A percentile compares a stretch with the other conserved stretches of the same genome.
Conservation (phyloP, 306 rosid species). For the Cicer bijugum region DNA sequence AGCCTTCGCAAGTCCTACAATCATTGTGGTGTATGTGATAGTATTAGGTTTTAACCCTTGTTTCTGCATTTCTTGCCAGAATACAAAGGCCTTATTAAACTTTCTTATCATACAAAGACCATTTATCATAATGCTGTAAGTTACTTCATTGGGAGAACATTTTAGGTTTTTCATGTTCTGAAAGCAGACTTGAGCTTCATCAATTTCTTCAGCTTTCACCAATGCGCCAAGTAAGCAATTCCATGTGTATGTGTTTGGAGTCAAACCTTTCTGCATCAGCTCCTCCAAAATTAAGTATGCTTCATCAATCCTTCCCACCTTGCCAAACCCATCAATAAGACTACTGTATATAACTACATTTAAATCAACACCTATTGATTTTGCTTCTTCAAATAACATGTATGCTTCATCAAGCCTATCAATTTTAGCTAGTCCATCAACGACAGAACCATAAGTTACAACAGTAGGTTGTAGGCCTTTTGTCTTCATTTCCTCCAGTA, state of each 20-base stretch:
- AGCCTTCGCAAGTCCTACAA: slow-evolving; percentile 82
- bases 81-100: slow-evolving; percentile 92
- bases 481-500: slow-evolving; percentile 88
- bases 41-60: slow-evolving; percentile 78
- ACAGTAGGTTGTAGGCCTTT: slow-evolving; percentile 83
- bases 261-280: slow-evolving; percentile 84
- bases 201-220: slow-evolving; percentile 89
- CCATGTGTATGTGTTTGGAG: slow-evolving; percentile 84
- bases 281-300: slow-evolving; percentile 92
- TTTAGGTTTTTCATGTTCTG: slow-evolving; percentile 80
- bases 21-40: slow-evolving; percentile 85
- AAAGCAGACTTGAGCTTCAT: slow-evolving; percentile 87
- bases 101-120: slow-evolving; percentile 88
- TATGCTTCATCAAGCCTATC: slow-evolving; percentile 97
- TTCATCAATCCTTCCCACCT: slow-evolving; percentile 95
- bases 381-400: slow-evolving; percentile 96
- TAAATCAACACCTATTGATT: slow-evolving; percentile 70
- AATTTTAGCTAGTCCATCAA: slow-evolving; percentile 91
- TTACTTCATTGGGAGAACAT: slow-evolving; percentile 73
- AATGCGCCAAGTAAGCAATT: slow-evolving; percentile 89
- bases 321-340: slow-evolving; percentile 92
- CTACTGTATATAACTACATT: slow-evolving; percentile 81
- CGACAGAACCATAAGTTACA: slow-evolving; percentile 87
- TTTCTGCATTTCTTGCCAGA: slow-evolving; percentile 99
- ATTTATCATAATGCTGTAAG: slow-evolving; percentile 89